A percentile compares a stretch with the other conserved stretches of the same genome.
Evolutionary conservation across 495 filamentous ascomycete genomes (phyloP).

Genomic region (Podospora sp.): DNA sequence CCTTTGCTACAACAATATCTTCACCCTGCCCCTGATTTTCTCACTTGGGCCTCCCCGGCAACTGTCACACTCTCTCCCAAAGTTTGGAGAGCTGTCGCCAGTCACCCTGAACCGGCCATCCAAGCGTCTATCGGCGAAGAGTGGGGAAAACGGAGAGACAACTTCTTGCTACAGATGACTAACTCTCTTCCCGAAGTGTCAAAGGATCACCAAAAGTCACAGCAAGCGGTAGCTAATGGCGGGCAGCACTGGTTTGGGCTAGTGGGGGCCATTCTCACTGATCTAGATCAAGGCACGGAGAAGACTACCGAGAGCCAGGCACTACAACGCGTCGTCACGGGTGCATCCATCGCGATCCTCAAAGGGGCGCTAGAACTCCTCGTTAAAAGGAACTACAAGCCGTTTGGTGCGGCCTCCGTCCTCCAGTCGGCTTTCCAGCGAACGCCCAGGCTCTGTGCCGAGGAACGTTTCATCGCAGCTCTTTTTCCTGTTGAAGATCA

Average conservation of each 20-base stretch:
- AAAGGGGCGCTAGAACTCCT: constrained; percentile 38
- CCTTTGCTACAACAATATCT: constrained; percentile 45
- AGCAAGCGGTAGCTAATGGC: constrained; percentile 62
- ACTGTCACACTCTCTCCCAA: constrained; percentile 36
- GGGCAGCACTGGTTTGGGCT: constrained; percentile 65
- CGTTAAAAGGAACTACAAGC: constrained; percentile 70
- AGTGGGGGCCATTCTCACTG: constrained; percentile 45
- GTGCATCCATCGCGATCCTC: constrained; percentile 34
- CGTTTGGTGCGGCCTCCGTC: constrained; percentile 74
- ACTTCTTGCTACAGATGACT: constrained; percentile 63
- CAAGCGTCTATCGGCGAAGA: constrained; percentile 24
- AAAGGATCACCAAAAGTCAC: constrained; percentile 70
- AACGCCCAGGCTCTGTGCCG: constrained; percentile 30
- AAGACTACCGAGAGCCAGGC: not conserved
- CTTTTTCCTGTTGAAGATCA: constrained; percentile 27
- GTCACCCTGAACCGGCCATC: constrained; percentile 30
- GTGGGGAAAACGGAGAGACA: constrained; percentile 59
- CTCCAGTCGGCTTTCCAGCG: constrained; percentile 50
- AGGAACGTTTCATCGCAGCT: constrained; percentile 12
- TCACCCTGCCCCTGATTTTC: constrained; percentile 40
- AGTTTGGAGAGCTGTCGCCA: constrained; percentile 32
- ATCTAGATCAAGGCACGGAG: not conserved
- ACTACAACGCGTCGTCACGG: constrained; percentile 17
- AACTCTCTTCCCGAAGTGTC: constrained; percentile 77
- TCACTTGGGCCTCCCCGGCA: constrained; percentile 36